Conservation (phyloP, 2,329 filamentous ascomycete genomes). For the Macrophomina phaseolina region DNA sequence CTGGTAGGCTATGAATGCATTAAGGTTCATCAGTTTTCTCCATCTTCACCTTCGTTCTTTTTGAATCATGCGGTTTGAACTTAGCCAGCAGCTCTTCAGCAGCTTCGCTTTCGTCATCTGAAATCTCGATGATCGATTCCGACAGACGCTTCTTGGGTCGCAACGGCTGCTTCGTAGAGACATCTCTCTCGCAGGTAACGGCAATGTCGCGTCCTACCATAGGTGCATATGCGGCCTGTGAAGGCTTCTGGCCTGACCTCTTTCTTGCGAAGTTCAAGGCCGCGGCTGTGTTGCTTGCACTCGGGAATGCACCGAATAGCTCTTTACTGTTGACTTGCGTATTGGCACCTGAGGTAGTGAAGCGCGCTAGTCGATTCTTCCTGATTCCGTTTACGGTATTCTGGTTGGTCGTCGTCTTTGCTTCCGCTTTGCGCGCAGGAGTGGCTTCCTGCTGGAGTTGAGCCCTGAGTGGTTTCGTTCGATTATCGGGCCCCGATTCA, state of each 20-base stretch:
- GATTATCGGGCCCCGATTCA: no score
- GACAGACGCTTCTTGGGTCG: neutral
- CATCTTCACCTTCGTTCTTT: neutral
- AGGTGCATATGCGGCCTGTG: no score
- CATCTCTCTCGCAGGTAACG: no score
- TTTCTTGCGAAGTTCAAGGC: no score
- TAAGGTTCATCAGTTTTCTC: neutral
- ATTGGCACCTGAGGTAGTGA: neutral
- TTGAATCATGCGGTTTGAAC: neutral
- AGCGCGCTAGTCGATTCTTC: neutral
- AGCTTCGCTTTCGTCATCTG: neutral
- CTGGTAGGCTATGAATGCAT: no score
- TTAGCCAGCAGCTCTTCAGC: slow-evolving; percentile 2
- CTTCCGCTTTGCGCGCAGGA: neutral
- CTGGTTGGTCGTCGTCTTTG: neutral
- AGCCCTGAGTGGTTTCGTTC: neutral
- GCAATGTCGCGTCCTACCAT: no score
- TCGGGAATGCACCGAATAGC: no score
- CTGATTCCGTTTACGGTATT: neutral
- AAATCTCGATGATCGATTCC: neutral
- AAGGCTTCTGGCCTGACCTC: no score
- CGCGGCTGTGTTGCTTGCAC: no score
- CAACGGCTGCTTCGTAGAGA: neutral
- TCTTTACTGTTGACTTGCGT: neutral
- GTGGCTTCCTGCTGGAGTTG: neutral